A percentile compares a stretch with the other conserved stretches of the same genome.
phyloP scores from a whole-genome alignment of 2,329 filamentous ascomycete species.

The Colletotrichum tropicale region DNA sequence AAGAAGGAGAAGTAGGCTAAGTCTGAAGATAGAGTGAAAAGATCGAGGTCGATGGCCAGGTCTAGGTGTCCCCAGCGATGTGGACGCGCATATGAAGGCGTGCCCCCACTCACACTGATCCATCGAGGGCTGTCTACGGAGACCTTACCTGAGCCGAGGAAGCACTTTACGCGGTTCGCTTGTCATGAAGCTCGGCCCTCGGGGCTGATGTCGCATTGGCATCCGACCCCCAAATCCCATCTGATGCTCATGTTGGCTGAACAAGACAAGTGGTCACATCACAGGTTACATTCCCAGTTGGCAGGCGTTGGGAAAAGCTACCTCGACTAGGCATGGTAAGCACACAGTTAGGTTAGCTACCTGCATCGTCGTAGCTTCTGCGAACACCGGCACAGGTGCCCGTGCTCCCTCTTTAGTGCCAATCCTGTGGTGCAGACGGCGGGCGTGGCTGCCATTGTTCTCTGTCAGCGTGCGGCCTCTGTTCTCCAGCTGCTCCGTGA shows the following conservation, averaged over 20 bases:
- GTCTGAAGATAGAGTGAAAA: not conserved
- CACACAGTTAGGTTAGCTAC: not conserved
- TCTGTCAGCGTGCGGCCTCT: not conserved
- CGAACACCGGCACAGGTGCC: not conserved
- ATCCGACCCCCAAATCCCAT: not conserved
- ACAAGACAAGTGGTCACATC: not conserved
- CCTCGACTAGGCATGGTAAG: not conserved
- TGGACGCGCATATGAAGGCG: not conserved
- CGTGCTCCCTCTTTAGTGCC: not conserved
- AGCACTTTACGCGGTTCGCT: not conserved
- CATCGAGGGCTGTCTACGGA: not conserved
- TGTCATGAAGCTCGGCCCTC: not conserved
- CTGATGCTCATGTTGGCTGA: not conserved
- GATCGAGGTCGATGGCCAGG: not conserved
- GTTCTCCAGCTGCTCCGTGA: not conserved
- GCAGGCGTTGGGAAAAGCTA: not conserved
- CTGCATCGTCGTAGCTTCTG: not conserved
- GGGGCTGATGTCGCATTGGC: not conserved
- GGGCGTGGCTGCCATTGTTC: slow-evolving; percentile 3
- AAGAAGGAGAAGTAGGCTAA: not conserved
- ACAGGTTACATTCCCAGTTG: not conserved
- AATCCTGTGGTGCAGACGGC: not conserved
- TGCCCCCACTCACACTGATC: not conserved
- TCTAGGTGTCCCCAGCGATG: not conserved
- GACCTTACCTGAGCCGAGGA: not conserved